Percentiles rank a stretch among this genome's conserved stretches.
These are phyloP conservation scores for Hapsidospora chrysogenum DNA, from an alignment of 495 filamentous ascomycete species.

Conservation along the genomic window DNA sequence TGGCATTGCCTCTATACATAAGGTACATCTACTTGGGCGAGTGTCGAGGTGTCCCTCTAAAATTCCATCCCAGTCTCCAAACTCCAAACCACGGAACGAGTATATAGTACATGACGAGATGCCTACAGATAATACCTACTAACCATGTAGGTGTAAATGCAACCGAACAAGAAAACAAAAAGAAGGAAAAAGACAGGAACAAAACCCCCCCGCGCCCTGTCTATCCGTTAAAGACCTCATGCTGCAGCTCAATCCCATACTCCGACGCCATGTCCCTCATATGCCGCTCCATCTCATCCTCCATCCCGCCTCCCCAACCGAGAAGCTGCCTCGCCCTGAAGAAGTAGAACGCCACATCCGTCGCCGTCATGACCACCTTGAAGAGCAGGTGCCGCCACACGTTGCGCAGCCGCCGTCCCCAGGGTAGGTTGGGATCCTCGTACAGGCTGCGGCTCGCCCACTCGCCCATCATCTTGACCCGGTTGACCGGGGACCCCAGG, in stretches of 20 bases:
- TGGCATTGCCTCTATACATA: too few relatives aligned
- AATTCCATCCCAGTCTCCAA: too few relatives aligned
- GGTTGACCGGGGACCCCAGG: conserved; percentile 83
- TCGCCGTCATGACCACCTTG: conserved; percentile 55
- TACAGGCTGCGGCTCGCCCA: conserved; percentile 75
- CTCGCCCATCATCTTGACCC: conserved; percentile 81
- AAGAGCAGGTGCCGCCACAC: conserved; percentile 60
- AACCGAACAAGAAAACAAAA: conserved; percentile 5
- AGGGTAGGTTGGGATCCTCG: conserved; percentile 33
- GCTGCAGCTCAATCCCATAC: conserved; percentile 79
- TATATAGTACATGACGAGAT: too few relatives aligned
- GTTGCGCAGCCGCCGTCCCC: conserved; percentile 30
- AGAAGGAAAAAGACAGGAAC: conserved; percentile 2
- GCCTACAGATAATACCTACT: too few relatives aligned
- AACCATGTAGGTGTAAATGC: too few relatives aligned
- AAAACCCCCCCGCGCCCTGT: neutral
- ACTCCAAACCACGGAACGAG: too few relatives aligned
- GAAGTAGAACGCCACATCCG: conserved; percentile 72
- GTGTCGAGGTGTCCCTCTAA: too few relatives aligned
- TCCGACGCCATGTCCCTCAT: conserved; percentile 80
- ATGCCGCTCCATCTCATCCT: conserved; percentile 76
- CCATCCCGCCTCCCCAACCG: conserved; percentile 67
- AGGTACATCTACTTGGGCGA: too few relatives aligned
- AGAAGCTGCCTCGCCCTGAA: conserved; percentile 59
- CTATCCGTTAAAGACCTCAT: conserved; percentile 75